Evolutionary conservation across 2,329 filamentous ascomycete species (phyloP).

Genomic region (Scytalidium lignicola): DNA sequence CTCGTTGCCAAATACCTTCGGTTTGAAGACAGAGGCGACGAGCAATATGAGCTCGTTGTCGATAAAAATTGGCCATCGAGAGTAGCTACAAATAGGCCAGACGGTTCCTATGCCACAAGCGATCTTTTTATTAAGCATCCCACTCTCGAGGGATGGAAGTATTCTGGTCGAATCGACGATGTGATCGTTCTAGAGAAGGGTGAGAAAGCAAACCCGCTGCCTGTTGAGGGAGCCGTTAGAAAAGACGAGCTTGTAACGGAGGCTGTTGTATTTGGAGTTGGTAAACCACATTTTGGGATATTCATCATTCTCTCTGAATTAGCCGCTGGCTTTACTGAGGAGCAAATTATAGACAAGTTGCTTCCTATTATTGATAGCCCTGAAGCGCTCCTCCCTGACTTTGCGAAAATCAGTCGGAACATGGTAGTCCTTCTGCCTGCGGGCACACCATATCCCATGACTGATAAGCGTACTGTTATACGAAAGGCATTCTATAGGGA

Average conservation of each 20-base stretch:
- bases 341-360: constrained; percentile 41
- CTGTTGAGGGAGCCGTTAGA: constrained; percentile 46
- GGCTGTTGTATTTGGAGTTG: constrained; percentile 50
- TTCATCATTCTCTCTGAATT: constrained; percentile 44
- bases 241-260: constrained; percentile 47
- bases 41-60: constrained; percentile 24
- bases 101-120: constrained; percentile 38
- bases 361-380: constrained; percentile 45
- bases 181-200: constrained; percentile 41
- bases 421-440: constrained; percentile 44
- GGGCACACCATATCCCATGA: constrained; percentile 36
- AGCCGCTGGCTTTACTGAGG: constrained; percentile 32
- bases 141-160: too few relatives aligned
- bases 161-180: constrained; percentile 34
- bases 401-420: constrained; percentile 45
- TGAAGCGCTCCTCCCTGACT: constrained; percentile 44
- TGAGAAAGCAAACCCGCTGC: constrained; percentile 39
- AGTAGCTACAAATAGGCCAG: constrained; percentile 34
- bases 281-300: constrained; percentile 44
- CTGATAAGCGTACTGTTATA: constrained; percentile 49
- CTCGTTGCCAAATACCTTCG: constrained; percentile 7
- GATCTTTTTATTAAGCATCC: constrained; percentile 40
- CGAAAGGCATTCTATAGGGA: constrained; percentile 39
- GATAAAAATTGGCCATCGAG: constrained; percentile 34
- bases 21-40: constrained; percentile 19